Conservation (phyloP, 2,329 filamentous ascomycete genomes). For the Microdochium bolleyi region DNA sequence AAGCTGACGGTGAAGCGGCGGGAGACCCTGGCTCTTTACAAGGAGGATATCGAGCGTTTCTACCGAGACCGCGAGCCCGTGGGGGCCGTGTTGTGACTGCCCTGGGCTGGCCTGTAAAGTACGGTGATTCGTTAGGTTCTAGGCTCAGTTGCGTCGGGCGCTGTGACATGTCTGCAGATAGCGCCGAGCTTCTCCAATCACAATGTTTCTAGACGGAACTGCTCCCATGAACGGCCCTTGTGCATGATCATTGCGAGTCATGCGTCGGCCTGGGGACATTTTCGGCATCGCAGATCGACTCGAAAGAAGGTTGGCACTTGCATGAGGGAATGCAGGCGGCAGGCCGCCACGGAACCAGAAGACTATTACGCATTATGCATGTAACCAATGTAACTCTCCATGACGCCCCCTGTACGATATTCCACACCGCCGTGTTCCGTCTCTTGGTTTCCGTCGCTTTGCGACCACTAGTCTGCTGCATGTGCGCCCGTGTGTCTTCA, state of each 20-base stretch:
- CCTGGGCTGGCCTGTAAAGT: neutral
- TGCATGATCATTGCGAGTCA: neutral
- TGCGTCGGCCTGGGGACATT: neutral
- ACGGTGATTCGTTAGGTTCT: neutral
- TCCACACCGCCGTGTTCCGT: too few species aligned
- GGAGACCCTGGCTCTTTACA: constrained; percentile 29
- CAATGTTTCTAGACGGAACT: neutral
- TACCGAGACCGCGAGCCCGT: neutral
- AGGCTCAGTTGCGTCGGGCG: neutral
- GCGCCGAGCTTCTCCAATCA: too few species aligned
- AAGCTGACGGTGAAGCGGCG: constrained; percentile 36
- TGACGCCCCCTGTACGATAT: neutral
- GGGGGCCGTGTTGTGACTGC: neutral
- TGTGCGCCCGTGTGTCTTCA: neutral
- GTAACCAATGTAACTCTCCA: neutral
- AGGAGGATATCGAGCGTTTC: constrained; percentile 31
- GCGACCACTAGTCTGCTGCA: too few species aligned
- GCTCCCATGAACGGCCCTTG: neutral
- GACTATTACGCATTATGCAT: neutral
- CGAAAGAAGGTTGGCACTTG: neutral
- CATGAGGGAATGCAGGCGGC: neutral
- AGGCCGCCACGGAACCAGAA: too few species aligned
- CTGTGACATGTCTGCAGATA: too few species aligned
- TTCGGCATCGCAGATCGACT: neutral
- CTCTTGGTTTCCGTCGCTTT: too few species aligned